Conservation (phyloP, 2,329 filamentous ascomycete genomes). For the Nannizziopsis arthrosporioides region DNA sequence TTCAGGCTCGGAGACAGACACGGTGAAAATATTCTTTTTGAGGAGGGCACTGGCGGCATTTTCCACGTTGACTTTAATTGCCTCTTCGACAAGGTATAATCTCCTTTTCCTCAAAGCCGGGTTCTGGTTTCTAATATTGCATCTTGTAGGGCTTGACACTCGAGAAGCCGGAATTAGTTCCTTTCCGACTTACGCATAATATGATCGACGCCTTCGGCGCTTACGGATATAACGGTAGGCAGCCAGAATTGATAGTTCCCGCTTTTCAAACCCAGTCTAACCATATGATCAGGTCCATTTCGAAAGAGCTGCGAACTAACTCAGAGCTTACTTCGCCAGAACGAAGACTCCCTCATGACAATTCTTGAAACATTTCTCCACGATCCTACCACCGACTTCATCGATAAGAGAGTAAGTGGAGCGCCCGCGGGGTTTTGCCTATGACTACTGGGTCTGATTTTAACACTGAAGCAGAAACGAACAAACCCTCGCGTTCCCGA, state of each 20-base stretch:
- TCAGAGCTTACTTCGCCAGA: conserved; percentile 68
- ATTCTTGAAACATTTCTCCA: conserved; percentile 95
- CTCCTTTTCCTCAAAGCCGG: neutral
- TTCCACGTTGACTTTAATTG: conserved; percentile 99
- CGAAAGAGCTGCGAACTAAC: conserved; percentile 83
- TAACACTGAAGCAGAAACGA: conserved; percentile 34
- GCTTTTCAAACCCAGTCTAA: neutral
- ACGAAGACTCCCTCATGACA: conserved; percentile 94
- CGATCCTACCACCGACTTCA: conserved; percentile 87
- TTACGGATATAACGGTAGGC: conserved; percentile 66
- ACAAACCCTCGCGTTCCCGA: conserved; percentile 46
- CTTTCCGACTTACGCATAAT: conserved; percentile 94
- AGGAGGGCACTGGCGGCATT: conserved; percentile 84
- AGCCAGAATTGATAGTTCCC: neutral
- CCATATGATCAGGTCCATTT: conserved; percentile 53
- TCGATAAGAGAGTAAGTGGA: conserved; percentile 52
- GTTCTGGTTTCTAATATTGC: neutral
- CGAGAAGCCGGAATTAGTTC: conserved; percentile 84
- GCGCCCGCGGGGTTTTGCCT: neutral
- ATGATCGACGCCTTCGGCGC: conserved; percentile 97
- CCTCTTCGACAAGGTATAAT: conserved; percentile 73
- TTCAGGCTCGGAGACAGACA: conserved; percentile 75
- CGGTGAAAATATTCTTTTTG: conserved; percentile 90
- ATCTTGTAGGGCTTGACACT: conserved; percentile 63
- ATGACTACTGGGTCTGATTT: neutral